Percentiles rank a stretch among this genome's conserved stretches.
Conservation (phyloP, 2,329 filamentous ascomycete species). For the Diaporthe destruens region DNA sequence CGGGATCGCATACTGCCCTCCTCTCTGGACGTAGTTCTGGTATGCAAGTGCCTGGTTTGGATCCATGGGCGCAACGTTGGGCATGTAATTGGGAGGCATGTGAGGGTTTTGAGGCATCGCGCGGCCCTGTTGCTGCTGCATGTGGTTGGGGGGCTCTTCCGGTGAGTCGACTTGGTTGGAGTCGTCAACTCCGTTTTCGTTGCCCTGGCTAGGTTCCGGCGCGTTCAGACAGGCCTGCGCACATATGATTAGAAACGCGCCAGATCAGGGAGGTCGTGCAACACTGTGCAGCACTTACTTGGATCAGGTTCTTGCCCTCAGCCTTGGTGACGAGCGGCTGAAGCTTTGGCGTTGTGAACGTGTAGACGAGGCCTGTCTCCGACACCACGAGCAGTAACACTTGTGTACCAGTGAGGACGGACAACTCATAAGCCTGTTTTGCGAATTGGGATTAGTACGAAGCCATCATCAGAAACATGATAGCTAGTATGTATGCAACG, state of each 20-base stretch:
- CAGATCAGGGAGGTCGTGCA: slow-evolving; percentile 30
- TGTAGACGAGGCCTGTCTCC: slow-evolving; percentile 97
- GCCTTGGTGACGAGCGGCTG: slow-evolving; percentile 98
- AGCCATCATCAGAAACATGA: neutral
- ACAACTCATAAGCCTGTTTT: slow-evolving; percentile 87
- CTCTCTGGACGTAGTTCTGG: slow-evolving; percentile 83
- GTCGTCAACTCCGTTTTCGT: slow-evolving; percentile 85
- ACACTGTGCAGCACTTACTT: slow-evolving; percentile 71
- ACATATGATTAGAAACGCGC: slow-evolving; percentile 50
- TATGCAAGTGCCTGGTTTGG: slow-evolving; percentile 86
- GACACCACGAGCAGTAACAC: slow-evolving; percentile 96
- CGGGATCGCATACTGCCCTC: slow-evolving; percentile 82
- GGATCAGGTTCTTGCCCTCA: slow-evolving; percentile 98
- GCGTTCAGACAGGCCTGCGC: slow-evolving; percentile 93
- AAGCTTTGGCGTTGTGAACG: slow-evolving; percentile 97
- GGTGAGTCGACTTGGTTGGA: slow-evolving; percentile 86
- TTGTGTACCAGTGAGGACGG: slow-evolving; percentile 97
- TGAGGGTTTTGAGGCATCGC: slow-evolving; percentile 74
- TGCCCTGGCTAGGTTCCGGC: slow-evolving; percentile 85
- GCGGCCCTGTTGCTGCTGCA: slow-evolving; percentile 72
- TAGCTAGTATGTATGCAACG: neutral
- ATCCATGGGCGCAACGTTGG: slow-evolving; percentile 73
- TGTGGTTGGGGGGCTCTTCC: slow-evolving; percentile 84
- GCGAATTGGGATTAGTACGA: slow-evolving; percentile 39
- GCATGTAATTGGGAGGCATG: slow-evolving; percentile 74